phyloP scores from a whole-genome alignment of 352 stramenopile genomes.

The Phytopythium ostracodes region DNA sequence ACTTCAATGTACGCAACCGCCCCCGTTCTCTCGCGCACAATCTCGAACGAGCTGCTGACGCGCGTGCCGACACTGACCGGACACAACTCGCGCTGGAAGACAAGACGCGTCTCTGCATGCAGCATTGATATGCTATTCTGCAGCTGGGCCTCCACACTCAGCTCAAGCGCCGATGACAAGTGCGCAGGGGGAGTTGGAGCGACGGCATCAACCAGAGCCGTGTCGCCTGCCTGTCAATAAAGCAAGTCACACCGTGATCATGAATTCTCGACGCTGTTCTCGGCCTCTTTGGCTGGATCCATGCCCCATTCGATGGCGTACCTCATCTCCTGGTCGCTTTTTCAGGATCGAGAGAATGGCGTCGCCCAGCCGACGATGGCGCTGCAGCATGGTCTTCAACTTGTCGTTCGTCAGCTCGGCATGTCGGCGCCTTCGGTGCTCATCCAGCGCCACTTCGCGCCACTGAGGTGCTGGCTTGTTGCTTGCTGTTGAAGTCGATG shows the following conservation, averaged over 20 bases:
- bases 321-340: neutral
- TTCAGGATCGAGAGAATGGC: neutral
- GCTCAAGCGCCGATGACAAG: neutral
- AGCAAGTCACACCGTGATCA: neutral
- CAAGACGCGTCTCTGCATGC: neutral
- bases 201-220: neutral
- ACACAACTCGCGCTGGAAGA: neutral
- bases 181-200: neutral
- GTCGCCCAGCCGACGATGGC: neutral
- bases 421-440: constrained; percentile 12
- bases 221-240: neutral
- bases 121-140: neutral
- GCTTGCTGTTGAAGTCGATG: no score
- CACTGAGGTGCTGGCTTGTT: constrained; percentile 1
- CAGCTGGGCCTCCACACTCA: neutral
- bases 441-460: constrained; percentile 7
- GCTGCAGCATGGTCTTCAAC: neutral
- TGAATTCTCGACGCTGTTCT: neutral
- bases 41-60: constrained; percentile 1
- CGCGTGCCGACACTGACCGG: neutral
- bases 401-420: constrained; percentile 14
- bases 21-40: neutral
- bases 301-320: neutral
- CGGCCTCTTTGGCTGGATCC: no score
- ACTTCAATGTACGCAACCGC: constrained; percentile 17